phyloP scores from a whole-genome alignment of 2,329 filamentous ascomycete genomes.

The Botrytis tulipae region DNA sequence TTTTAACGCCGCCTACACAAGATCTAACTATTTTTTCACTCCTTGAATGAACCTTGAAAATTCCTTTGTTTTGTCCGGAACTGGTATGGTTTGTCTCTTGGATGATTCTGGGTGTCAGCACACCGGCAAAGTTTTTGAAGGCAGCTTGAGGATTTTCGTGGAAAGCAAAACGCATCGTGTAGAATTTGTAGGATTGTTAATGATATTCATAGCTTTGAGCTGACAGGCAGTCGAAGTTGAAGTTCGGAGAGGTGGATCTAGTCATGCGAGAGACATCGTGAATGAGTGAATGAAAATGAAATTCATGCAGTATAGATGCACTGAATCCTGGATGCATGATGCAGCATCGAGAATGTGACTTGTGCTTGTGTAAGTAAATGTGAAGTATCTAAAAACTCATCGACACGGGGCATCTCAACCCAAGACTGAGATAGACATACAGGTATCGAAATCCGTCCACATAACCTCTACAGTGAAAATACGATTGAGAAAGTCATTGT shows the following conservation, averaged over 20 bases:
- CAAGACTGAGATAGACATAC: not conserved
- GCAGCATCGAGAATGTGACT: not conserved
- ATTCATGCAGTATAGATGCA: not conserved
- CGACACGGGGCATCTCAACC: not conserved
- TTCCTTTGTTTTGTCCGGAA: conserved; percentile 49
- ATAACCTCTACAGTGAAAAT: too few relatives aligned
- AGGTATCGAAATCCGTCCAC: not conserved
- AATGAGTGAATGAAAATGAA: too few relatives aligned
- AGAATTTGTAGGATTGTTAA: too few relatives aligned
- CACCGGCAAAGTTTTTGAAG: too few relatives aligned
- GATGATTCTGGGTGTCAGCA: conserved; percentile 39
- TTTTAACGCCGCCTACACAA: too few relatives aligned
- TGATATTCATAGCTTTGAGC: not conserved
- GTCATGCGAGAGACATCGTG: not conserved
- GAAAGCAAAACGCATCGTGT: not conserved
- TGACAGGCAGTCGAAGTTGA: not conserved
- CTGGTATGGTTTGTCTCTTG: conserved; percentile 42
- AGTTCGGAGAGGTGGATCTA: not conserved
- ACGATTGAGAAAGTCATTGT: fast-evolving
- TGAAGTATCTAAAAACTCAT: not conserved
- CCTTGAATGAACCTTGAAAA: conserved; percentile 38
- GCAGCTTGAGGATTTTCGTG: not conserved
- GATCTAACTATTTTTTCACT: too few relatives aligned
- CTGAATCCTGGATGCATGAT: not conserved
- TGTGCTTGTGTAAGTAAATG: not conserved